Evolutionary conservation across 2,329 filamentous ascomycete species (phyloP).

Genomic region (Macrophomina tecta): DNA sequence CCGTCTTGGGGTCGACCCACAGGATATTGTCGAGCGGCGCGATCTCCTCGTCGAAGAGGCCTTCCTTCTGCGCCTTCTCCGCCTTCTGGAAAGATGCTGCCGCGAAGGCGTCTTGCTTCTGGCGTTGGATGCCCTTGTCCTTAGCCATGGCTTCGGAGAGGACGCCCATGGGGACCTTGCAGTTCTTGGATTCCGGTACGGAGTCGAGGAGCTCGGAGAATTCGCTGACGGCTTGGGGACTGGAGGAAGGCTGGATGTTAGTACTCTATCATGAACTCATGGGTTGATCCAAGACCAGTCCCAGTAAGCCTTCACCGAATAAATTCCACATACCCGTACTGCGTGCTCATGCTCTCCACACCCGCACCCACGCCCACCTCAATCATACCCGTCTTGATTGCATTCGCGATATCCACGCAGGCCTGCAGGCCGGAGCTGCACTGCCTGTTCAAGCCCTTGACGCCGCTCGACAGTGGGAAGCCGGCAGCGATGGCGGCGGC

Average conservation of each 20-base stretch:
- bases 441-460: slow-evolving; percentile 89
- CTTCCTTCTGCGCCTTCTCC: slow-evolving; percentile 78
- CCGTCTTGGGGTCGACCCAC: slow-evolving; percentile 88
- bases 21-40: slow-evolving; percentile 78
- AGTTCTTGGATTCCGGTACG: slow-evolving; percentile 84
- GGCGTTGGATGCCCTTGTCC: slow-evolving; percentile 74
- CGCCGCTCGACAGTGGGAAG: slow-evolving; percentile 83
- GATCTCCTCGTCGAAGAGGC: slow-evolving; percentile 94
- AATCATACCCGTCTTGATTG: slow-evolving; percentile 90
- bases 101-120: slow-evolving; percentile 88
- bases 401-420: slow-evolving; percentile 91
- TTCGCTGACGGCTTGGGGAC: slow-evolving; percentile 80
- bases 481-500: slow-evolving; percentile 89
- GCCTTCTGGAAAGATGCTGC: slow-evolving; percentile 94
- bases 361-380: slow-evolving; percentile 93
- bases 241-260: neutral
- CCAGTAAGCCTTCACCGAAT: too few species aligned
- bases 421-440: slow-evolving; percentile 94
- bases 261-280: too few species aligned
- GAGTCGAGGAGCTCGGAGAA: slow-evolving; percentile 88
- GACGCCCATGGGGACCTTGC: slow-evolving; percentile 96
- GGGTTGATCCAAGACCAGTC: too few species aligned
- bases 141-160: slow-evolving; percentile 95
- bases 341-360: slow-evolving; percentile 92
- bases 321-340: slow-evolving; percentile 65